Evolutionary conservation across 139 green algal genomes (phyloP), one percentile per base, ranked within the genome.

Genomic region (Chlorella sp.): DNA sequence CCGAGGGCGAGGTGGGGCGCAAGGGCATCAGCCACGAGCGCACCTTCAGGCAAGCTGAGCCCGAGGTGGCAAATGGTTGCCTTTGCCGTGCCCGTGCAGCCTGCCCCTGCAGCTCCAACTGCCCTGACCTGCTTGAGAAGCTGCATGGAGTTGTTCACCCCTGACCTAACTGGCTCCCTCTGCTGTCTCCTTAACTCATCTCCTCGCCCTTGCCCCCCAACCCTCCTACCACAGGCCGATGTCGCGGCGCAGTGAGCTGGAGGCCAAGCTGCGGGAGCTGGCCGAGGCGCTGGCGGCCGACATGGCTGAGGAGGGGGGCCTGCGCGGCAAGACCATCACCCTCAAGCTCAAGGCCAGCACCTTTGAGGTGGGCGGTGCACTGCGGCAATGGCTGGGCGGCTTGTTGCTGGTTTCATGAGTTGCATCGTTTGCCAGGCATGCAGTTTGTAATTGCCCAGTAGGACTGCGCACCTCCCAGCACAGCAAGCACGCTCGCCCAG

Each of bases 1-100:
- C 60, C 25, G 87, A 92, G 39, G 91, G 87, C 1, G 90, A 91
- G 41, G 86, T 93, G 15, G 87, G 90, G 2, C 88, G 95, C n/a
- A 97, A 96, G 89, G 95, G 95, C 69, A 97, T 98, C 71, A 93
- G 81, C 78, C 90, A 82, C 51, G 96, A 98, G 87, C 87, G 93
- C 56, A 98, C 96, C 26, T 98, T 98, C 62, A 82, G 78, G 78
- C 74, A 34, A 28, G 47, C 44, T 51, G 44, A 2, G n/a, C n/a
- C n/a, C n/a, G n/a, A n/a, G n/a, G n/a, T n/a, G n/a, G n/a, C n/a
- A n/a, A n/a, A n/a, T n/a, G n/a, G n/a, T n/a, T n/a, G n/a, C n/a
- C n/a, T n/a, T n/a, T n/a, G n/a, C n/a, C n/a, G n/a, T n/a, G n/a
- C 23, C 62, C 4, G 62, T 55, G 44, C 44, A 55, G 7, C 44